Evolutionary conservation across 1,284 basidiomycete genomes (phyloP).

Genomic region (Pseudozyma pruni): DNA sequence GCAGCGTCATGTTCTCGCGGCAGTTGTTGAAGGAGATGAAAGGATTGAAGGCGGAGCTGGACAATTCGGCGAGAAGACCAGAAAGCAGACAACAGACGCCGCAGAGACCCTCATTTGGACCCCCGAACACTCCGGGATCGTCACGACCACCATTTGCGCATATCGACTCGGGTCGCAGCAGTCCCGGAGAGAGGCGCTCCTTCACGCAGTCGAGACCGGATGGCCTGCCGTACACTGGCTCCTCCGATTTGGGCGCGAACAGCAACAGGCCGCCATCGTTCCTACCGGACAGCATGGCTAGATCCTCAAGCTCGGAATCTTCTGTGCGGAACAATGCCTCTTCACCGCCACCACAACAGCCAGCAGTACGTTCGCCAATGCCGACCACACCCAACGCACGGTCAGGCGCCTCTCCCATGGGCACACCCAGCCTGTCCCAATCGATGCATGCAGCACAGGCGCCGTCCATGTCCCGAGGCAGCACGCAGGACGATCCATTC

Average conservation of each 20-base stretch:
- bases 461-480: neutral
- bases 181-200: neutral
- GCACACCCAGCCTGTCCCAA: conserved; percentile 13
- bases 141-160: conserved; percentile 11
- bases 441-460: conserved; percentile 6
- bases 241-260: neutral
- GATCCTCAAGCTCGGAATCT: conserved; percentile 1
- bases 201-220: conserved; percentile 7
- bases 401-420: conserved; percentile 10
- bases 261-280: neutral
- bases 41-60: conserved; percentile 36
- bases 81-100: conserved; percentile 12
- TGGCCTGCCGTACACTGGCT: neutral
- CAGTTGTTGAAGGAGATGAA: conserved; percentile 45
- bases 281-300: conserved; percentile 1
- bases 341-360: neutral
- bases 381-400: conserved; percentile 10
- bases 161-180: conserved; percentile 13
- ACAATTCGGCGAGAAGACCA: conserved; percentile 1
- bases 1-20: conserved; percentile 41
- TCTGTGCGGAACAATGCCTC: conserved; percentile 1
- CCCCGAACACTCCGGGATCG: neutral
- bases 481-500: conserved; percentile 2
- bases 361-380: conserved; percentile 2
- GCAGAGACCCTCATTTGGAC: conserved; percentile 1